These are phyloP conservation scores for Paraurostyla sp. DNA, from an alignment of 73 alveolate genomes.

Conservation along the genomic window DNA sequence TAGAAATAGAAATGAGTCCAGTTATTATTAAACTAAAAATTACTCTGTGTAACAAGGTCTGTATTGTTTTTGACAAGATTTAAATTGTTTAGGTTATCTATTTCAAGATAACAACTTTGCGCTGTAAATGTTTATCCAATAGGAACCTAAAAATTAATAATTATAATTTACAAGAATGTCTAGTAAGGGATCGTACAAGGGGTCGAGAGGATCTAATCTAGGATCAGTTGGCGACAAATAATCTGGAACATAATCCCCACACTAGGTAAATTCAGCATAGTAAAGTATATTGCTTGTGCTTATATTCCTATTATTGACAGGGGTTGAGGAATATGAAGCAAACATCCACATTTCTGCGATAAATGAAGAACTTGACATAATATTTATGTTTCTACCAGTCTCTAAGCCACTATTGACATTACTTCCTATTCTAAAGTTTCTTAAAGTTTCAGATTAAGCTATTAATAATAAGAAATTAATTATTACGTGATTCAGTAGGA, in stretches of 20 bases:
- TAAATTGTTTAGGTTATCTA: background rate
- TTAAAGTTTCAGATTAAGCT: too few relatives aligned
- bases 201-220: too few relatives aligned
- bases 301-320: background rate
- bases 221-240: too few relatives aligned
- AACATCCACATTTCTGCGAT: background rate
- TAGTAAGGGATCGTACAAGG: background rate
- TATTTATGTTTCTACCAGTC: background rate
- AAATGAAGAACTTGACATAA: background rate
- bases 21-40: background rate
- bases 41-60: background rate
- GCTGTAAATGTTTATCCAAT: background rate
- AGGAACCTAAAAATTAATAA: too few relatives aligned
- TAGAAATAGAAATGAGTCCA: background rate
- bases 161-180: background rate
- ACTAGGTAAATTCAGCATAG: background rate
- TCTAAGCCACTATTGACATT: background rate
- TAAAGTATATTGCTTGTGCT: background rate
- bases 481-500: too few relatives aligned
- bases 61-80: background rate
- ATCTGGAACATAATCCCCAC: background rate
- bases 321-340: background rate
- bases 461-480: too few relatives aligned
- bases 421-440: too few relatives aligned
- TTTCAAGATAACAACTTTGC: background rate